These are phyloP conservation scores for Pseudofabraea citricarpa DNA, from an alignment of 2,329 filamentous ascomycete species.

Conservation along the genomic window DNA sequence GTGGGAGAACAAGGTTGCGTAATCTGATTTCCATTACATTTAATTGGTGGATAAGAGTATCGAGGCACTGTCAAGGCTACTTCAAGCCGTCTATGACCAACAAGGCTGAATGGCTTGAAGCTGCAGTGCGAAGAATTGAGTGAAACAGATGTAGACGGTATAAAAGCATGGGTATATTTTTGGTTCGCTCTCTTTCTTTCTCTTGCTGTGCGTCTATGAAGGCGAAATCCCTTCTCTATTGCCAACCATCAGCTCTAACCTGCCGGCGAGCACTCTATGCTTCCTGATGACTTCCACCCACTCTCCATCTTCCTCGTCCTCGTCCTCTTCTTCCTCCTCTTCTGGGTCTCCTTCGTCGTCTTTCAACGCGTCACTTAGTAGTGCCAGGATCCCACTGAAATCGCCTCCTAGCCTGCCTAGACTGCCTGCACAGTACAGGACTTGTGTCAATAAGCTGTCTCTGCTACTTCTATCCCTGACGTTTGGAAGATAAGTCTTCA, in stretches of 20 bases:
- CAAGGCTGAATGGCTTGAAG: too few species aligned
- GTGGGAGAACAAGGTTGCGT: too few species aligned
- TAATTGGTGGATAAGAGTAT: too few species aligned
- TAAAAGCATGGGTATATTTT: too few species aligned
- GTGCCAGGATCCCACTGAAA: conserved; percentile 83
- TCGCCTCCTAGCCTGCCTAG: conserved; percentile 86
- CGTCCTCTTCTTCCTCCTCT: conserved; percentile 31
- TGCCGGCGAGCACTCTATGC: conserved; percentile 77
- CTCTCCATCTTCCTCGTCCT: conserved; percentile 45
- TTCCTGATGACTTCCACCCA: conserved; percentile 90
- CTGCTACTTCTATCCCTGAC: conserved; percentile 74
- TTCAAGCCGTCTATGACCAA: too few species aligned
- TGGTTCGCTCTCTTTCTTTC: too few species aligned
- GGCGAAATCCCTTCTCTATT: conserved; percentile 13
- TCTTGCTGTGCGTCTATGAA: neutral
- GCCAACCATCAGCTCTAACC: conserved; percentile 65
- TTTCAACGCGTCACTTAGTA: conserved; percentile 30
- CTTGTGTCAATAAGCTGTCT: conserved; percentile 87
- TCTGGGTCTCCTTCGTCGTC: conserved; percentile 28
- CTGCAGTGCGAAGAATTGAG: too few species aligned
- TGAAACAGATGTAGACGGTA: too few species aligned
- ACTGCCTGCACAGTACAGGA: conserved; percentile 89
- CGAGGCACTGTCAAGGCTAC: too few species aligned
- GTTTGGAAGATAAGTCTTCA: conserved; percentile 73
- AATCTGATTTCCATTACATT: too few species aligned